These are phyloP conservation scores for Aspergillus novoparasiticus DNA, from an alignment of 2,329 filamentous ascomycete species.

Conservation along the genomic window DNA sequence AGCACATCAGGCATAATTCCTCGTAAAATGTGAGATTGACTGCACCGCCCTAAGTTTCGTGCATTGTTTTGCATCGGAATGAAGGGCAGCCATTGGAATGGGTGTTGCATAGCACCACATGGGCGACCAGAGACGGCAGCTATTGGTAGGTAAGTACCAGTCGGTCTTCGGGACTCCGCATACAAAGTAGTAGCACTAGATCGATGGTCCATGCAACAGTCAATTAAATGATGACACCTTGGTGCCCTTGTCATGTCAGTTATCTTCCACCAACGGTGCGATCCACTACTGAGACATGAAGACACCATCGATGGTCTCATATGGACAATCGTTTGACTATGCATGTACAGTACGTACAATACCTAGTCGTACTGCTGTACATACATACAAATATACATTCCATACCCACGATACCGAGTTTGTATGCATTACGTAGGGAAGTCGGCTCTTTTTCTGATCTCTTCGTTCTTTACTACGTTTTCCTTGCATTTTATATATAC, in stretches of 20 bases:
- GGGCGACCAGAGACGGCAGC: background rate
- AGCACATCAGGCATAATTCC: slow-evolving; percentile 1
- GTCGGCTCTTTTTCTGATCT: background rate
- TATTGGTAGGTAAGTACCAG: background rate
- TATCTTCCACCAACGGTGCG: background rate
- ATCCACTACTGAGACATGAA: slow-evolving; percentile 2
- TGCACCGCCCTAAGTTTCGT: background rate
- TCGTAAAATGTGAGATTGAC: slow-evolving; percentile 2
- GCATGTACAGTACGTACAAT: background rate
- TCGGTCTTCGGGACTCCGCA: background rate
- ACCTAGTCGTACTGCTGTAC: background rate
- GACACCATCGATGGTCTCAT: background rate
- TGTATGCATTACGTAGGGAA: background rate
- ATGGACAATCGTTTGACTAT: background rate
- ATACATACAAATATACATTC: background rate
- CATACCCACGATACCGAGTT: background rate
- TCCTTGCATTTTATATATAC: background rate
- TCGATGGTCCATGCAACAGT: background rate
- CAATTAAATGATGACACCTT: background rate
- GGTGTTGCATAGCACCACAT: background rate
- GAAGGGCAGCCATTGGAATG: background rate
- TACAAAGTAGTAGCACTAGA: background rate
- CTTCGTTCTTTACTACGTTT: no score
- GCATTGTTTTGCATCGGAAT: background rate
- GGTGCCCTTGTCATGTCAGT: background rate